Evolutionary conservation across 352 stramenopile species (phyloP).

Genomic region (Globisporangium alternatum): DNA sequence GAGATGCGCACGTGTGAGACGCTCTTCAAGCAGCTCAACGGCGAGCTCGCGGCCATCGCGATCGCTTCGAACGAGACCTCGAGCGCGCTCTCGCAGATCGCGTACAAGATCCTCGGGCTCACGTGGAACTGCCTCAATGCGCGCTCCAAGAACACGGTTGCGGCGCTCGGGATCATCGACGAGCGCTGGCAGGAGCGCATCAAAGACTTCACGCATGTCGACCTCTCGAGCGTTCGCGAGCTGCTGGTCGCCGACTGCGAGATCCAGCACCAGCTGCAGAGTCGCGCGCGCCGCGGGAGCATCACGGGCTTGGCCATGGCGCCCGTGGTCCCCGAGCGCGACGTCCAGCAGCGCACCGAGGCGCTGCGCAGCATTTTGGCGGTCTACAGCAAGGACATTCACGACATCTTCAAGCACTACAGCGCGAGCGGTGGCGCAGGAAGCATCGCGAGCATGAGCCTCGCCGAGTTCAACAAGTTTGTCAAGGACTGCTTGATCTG

Average conservation of each 20-base stretch:
- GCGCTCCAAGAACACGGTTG: slow-evolving; percentile 26
- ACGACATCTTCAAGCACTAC: slow-evolving; percentile 86
- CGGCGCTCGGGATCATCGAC: slow-evolving; percentile 48
- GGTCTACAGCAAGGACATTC: slow-evolving; percentile 71
- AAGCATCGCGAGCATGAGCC: slow-evolving; percentile 69
- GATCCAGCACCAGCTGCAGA: slow-evolving; percentile 19
- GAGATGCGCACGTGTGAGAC: slow-evolving; percentile 78
- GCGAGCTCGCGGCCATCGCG: slow-evolving; percentile 54
- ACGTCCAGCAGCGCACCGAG: slow-evolving; percentile 47
- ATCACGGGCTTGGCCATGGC: slow-evolving; percentile 17
- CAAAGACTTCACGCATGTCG: slow-evolving; percentile 55
- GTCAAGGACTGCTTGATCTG: slow-evolving; percentile 58
- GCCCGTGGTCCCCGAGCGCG: slow-evolving; percentile 52
- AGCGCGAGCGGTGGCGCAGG: slow-evolving; percentile 59
- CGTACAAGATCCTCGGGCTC: slow-evolving; percentile 62
- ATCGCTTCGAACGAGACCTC: slow-evolving; percentile 75
- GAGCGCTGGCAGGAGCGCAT: slow-evolving; percentile 62
- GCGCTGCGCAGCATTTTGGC: slow-evolving; percentile 50
- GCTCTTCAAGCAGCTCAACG: slow-evolving; percentile 73
- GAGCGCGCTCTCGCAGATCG: slow-evolving; percentile 57
- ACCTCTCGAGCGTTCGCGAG: slow-evolving; percentile 46
- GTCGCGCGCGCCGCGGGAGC: slow-evolving; percentile 19
- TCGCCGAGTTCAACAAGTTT: slow-evolving; percentile 75
- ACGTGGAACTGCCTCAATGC: slow-evolving; percentile 62
- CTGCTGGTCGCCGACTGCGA: slow-evolving; percentile 54